Conservation (phyloP, 331 rosid genomes). For the Prunus yedoensis region DNA sequence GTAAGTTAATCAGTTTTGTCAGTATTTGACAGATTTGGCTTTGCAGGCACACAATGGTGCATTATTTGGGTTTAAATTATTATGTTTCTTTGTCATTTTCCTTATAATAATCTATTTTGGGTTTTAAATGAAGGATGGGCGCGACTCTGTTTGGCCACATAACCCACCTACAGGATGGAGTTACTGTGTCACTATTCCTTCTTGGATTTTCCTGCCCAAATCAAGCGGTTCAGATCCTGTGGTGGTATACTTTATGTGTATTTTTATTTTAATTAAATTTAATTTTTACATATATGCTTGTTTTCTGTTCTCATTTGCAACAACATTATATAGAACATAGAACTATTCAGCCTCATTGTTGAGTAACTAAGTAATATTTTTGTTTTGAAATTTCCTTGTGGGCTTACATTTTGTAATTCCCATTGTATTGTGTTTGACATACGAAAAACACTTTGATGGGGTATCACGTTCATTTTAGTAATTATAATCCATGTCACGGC, state of each 20-base stretch:
- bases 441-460: neutral
- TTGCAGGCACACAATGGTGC: neutral
- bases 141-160: conserved; percentile 69
- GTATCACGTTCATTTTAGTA: neutral
- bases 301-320: conserved; percentile 3
- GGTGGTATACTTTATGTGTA: conserved; percentile 40
- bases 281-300: neutral
- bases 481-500: neutral
- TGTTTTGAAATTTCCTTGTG: neutral
- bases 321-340: neutral
- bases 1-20: neutral
- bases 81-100: neutral
- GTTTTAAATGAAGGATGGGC: conserved; percentile 52
- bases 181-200: conserved; percentile 72
- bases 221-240: conserved; percentile 61
- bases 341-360: neutral
- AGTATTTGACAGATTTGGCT: neutral
- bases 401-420: neutral
- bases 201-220: conserved; percentile 61
- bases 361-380: neutral
- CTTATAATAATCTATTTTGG: neutral
- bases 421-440: neutral
- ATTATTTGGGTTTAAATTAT: conserved; percentile 11
- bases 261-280: neutral
- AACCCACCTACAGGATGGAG: conserved; percentile 72